Base-by-base conservation (phyloP, 768 basidiomycete genomes). In the Daedaleopsis nitida region DNA sequence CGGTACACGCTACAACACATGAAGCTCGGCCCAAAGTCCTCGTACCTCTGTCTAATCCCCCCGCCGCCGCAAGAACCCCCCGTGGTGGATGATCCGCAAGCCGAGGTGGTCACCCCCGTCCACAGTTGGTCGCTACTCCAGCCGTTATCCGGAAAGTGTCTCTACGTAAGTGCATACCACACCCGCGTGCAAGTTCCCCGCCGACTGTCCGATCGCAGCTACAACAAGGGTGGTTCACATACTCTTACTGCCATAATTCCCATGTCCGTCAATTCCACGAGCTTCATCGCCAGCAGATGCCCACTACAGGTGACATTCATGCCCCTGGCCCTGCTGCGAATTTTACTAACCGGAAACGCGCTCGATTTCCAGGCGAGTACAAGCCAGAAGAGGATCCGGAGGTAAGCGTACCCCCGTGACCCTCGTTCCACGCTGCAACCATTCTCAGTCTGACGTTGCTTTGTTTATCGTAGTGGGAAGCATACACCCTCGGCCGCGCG, bases 211-310 rank as follows among this genome's bases (percentile, higher is more conserved):
- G 75, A 67, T 63, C 56, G 64, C 77, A 94, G 89, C 86, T 89
- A 72, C 86, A 86, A 67, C 91, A 94, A 79, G 86, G 88, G 42
- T 97, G 95, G 95, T 98, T 98, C 79, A 98, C 95, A 39, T 98
- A 98, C 77, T 88, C 93, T 52, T 97, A 92, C 75, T 94, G 96
- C 78, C 95, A 99, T 78, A 92, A 95, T 74, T 83, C 86, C 54
- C 88, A 97, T 76, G 94, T 98, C 63, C 88, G 96, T 59, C 97
- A 99, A 76, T 99, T 98, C 81, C 91, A 91, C 75, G 94, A 95
- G 73, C 78, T 90, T 60, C 71, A 78, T 66, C 86, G 85, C 70
- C 74, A 83, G 56, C 87, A 87, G 65, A 78, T 85, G 52, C 84
- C 86, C 66, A 80, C 82, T 65, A 76, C 87, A 74, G 90, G 91